Percentiles rank a stretch among this genome's conserved stretches.
phyloP scores from a whole-genome alignment of 2,329 filamentous ascomycete genomes.

The Xylaria sp. region DNA sequence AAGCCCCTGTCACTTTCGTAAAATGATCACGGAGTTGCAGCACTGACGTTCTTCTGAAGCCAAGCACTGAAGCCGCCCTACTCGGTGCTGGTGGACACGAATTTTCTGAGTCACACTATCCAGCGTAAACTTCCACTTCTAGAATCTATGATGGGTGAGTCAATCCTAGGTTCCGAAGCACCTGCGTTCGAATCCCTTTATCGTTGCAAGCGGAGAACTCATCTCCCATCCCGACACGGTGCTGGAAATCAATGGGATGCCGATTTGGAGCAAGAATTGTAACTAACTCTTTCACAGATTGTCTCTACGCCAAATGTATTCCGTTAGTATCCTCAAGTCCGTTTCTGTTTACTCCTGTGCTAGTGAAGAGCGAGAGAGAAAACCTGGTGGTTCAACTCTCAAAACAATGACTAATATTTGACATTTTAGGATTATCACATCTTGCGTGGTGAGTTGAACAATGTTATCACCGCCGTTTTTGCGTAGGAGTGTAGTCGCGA shows the following conservation, averaged over 20 bases:
- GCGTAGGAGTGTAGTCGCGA: neutral
- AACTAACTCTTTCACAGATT: constrained; percentile 60
- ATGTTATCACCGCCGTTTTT: neutral
- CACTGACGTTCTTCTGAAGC: constrained; percentile 53
- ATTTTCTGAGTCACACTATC: constrained; percentile 89
- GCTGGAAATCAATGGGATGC: neutral
- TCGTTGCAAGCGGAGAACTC: neutral
- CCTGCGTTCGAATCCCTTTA: neutral
- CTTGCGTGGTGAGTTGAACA: constrained; percentile 33
- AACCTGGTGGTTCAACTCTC: neutral
- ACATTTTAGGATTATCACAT: constrained; percentile 35
- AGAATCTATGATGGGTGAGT: constrained; percentile 74
- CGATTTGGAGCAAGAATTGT: constrained; percentile 2
- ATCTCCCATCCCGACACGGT: neutral
- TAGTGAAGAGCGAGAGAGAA: neutral
- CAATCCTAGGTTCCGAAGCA: neutral
- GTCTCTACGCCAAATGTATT: constrained; percentile 89
- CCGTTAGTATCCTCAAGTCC: constrained; percentile 70
- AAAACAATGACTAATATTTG: constrained; percentile 11
- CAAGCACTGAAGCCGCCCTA: constrained; percentile 86
- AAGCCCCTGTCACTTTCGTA: neutral
- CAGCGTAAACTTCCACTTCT: constrained; percentile 89
- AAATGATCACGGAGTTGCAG: neutral
- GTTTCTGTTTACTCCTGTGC: neutral
- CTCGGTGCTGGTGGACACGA: constrained; percentile 68